Evolutionary conservation across 768 basidiomycete species (phyloP).

Genomic region (Trametes sanguinea): DNA sequence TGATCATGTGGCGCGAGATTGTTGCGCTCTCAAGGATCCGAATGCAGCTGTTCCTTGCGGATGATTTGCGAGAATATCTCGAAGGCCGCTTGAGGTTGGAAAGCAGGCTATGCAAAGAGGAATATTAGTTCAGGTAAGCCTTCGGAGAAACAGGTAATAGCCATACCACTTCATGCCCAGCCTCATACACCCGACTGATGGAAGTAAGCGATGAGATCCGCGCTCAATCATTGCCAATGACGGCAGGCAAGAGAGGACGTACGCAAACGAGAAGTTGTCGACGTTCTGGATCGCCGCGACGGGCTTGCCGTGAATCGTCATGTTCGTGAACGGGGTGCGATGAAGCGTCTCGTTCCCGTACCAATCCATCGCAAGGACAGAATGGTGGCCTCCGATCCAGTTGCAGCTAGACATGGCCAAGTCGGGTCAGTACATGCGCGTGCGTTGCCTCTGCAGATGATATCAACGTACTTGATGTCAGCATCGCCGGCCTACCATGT

Average conservation of each 20-base stretch:
- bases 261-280: slow-evolving; percentile 70
- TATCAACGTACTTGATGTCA: slow-evolving; percentile 35
- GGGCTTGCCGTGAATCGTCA: slow-evolving; percentile 53
- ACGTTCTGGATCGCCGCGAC: slow-evolving; percentile 68
- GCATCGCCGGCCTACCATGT: slow-evolving; percentile 45
- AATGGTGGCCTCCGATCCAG: slow-evolving; percentile 42
- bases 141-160: not conserved
- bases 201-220: too few species aligned
- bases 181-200: slow-evolving; percentile 57
- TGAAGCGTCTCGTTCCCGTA: slow-evolving; percentile 45
- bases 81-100: slow-evolving; percentile 58
- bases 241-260: slow-evolving; percentile 28
- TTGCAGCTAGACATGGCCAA: slow-evolving; percentile 32
- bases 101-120: slow-evolving; percentile 49
- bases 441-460: too few species aligned
- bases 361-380: slow-evolving; percentile 49
- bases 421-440: too few species aligned
- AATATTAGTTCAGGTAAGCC: not conserved
- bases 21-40: slow-evolving; percentile 34
- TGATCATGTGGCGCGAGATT: too few species aligned
- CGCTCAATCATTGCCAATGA: too few species aligned
- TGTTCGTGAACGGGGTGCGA: slow-evolving; percentile 48
- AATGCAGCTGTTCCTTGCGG: slow-evolving; percentile 53
- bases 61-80: slow-evolving; percentile 62
- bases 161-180: slow-evolving; percentile 66